phyloP scores from a whole-genome alignment of 345 rosid species.

The Salix brachista region DNA sequence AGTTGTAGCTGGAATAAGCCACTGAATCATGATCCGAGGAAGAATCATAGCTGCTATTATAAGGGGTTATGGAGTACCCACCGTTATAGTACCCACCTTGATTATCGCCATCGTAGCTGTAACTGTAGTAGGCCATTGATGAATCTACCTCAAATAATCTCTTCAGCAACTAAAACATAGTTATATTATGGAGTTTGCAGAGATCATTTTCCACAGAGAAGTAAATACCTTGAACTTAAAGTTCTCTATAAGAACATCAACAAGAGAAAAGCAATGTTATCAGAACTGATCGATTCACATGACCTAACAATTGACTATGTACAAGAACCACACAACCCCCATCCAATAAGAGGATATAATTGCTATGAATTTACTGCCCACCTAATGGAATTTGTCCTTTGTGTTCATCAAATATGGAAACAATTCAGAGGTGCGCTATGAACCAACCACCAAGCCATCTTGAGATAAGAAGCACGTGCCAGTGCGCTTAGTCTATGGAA shows the following conservation, averaged over 20 bases:
- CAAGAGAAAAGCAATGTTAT: neutral
- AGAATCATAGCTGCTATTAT: neutral
- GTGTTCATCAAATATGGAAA: neutral
- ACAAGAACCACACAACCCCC: neutral
- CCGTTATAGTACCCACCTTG: constrained; percentile 6
- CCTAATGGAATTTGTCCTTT: neutral
- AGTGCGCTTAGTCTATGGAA: neutral
- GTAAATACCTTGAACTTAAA: neutral
- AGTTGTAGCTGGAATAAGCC: constrained; percentile 7
- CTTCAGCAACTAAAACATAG: neutral
- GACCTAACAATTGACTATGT: neutral
- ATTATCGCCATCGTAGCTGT: neutral
- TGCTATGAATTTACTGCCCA: neutral
- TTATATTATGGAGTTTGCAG: neutral
- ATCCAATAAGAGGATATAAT: neutral
- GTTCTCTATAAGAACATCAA: neutral
- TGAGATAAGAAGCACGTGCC: neutral
- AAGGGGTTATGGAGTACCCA: constrained; percentile 9
- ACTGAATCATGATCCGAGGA: constrained; percentile 6
- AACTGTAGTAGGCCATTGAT: constrained; percentile 25
- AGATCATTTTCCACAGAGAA: neutral
- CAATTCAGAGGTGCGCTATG: neutral
- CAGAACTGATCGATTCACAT: neutral
- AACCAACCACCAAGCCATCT: neutral
- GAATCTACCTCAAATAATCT: neutral